Percentiles rank a stretch among this genome's conserved stretches.
phyloP scores from a whole-genome alignment of 2,329 filamentous ascomycete species.

The Oidium heveae region DNA sequence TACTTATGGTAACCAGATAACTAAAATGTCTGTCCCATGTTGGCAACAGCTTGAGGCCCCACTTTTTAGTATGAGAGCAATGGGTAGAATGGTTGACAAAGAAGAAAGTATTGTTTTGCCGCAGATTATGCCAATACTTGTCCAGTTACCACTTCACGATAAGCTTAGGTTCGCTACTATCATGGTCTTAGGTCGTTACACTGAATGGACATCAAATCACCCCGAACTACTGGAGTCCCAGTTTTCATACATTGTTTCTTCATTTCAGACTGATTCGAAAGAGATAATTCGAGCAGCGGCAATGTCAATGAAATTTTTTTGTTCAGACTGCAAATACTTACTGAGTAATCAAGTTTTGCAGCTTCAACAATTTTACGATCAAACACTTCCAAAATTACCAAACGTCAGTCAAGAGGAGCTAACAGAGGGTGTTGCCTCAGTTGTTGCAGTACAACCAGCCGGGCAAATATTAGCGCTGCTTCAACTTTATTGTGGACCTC shows the following conservation, averaged over 20 bases:
- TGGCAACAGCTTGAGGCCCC: constrained; percentile 96
- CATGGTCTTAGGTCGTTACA: constrained; percentile 90
- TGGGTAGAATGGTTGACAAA: constrained; percentile 85
- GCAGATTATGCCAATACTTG: constrained; percentile 76
- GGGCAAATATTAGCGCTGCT: constrained; percentile 62
- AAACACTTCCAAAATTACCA: constrained; percentile 66
- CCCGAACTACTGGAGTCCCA: constrained; percentile 80
- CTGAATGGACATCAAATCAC: constrained; percentile 89
- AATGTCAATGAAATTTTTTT: constrained; percentile 90
- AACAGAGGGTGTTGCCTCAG: constrained; percentile 80
- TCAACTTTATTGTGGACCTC: constrained; percentile 80
- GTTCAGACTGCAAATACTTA: constrained; percentile 74
- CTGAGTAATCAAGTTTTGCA: constrained; percentile 64
- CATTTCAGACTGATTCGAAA: constrained; percentile 67
- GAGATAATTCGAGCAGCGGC: constrained; percentile 84
- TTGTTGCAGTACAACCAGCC: constrained; percentile 65
- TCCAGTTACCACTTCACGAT: constrained; percentile 84
- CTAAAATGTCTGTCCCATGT: constrained; percentile 52
- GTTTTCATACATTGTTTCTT: constrained; percentile 84
- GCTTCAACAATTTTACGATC: constrained; percentile 78
- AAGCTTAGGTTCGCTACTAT: constrained; percentile 97
- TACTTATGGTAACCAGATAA: constrained; percentile 53
- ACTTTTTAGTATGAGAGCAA: constrained; percentile 80
- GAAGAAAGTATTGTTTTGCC: constrained; percentile 73
- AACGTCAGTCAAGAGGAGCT: constrained; percentile 80